These are phyloP conservation scores for Scortechinia acanthostroma DNA, from an alignment of 2,329 filamentous ascomycete species.

Conservation along the genomic window DNA sequence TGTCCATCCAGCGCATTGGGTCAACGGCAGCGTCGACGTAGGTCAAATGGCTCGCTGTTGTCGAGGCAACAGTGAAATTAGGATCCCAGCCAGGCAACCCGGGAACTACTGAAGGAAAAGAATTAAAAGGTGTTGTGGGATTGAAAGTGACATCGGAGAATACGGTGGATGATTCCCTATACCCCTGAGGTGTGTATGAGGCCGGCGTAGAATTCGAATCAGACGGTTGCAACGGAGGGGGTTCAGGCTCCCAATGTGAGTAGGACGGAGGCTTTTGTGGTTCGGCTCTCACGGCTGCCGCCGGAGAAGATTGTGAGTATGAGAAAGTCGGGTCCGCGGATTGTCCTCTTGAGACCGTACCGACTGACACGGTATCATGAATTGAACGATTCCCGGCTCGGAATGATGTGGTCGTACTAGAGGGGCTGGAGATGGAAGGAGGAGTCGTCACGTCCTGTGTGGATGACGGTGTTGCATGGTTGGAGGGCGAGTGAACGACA, in stretches of 20 bases:
- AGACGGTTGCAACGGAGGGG: no score
- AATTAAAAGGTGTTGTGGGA: neutral
- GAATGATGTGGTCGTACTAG: neutral
- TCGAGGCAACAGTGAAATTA: neutral
- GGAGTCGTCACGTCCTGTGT: conserved; percentile 5
- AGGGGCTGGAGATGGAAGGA: conserved; percentile 8
- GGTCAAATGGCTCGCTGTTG: neutral
- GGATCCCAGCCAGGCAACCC: neutral
- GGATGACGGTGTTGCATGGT: conserved; percentile 12
- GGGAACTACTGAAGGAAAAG: neutral
- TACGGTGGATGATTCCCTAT: no score
- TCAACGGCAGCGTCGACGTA: neutral
- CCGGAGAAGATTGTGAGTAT: neutral
- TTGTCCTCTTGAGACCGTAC: neutral
- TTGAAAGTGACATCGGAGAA: no score
- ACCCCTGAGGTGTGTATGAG: no score
- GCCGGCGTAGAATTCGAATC: no score
- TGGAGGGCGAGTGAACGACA: conserved; percentile 28
- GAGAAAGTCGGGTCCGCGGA: neutral
- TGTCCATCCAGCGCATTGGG: conserved; percentile 25
- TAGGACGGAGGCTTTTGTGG: no score
- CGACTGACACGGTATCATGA: neutral
- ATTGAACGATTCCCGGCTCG: neutral
- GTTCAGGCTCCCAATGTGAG: no score
- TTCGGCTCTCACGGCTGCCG: no score